Percentiles rank a stretch among this genome's conserved stretches.
These are phyloP conservation scores for Chaetomiaceae sp. DNA, from an alignment of 2,329 filamentous ascomycete species.

Conservation along the genomic window DNA sequence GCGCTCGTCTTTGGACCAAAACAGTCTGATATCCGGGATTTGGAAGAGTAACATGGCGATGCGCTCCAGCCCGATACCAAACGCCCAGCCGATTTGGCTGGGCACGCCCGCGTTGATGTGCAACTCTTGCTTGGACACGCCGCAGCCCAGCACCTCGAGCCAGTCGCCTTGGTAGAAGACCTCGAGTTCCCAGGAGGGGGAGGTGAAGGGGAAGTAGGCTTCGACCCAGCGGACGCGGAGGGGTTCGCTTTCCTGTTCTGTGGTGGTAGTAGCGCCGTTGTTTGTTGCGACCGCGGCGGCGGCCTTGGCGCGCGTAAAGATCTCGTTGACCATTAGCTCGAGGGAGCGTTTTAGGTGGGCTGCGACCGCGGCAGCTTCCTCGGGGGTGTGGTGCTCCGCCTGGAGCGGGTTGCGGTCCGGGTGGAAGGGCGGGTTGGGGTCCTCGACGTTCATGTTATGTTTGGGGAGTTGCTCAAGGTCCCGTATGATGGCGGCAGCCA, in stretches of 20 bases:
- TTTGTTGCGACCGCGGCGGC: constrained; percentile 47
- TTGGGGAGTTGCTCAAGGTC: constrained; percentile 68
- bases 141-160: constrained; percentile 94
- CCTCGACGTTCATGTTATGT: constrained; percentile 74
- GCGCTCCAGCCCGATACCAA: constrained; percentile 87
- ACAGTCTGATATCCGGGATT: constrained; percentile 92
- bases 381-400: constrained; percentile 60
- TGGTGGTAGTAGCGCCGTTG: not conserved
- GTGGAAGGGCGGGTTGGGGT: constrained; percentile 75
- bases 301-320: constrained; percentile 73
- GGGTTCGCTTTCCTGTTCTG: constrained; percentile 56
- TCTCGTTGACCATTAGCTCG: constrained; percentile 83
- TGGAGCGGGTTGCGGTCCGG: constrained; percentile 80
- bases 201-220: constrained; percentile 96
- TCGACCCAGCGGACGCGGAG: constrained; percentile 90
- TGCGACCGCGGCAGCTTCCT: constrained; percentile 77
- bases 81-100: constrained; percentile 83
- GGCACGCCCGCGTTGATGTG: constrained; percentile 73
- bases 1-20: constrained; percentile 83
- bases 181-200: constrained; percentile 92
- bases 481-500: constrained; percentile 62
- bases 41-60: constrained; percentile 97
- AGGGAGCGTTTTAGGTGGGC: constrained; percentile 84
- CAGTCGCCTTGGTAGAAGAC: constrained; percentile 92
- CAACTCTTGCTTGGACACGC: constrained; percentile 79